A percentile compares a stretch with the other conserved stretches of the same genome.
Evolutionary conservation across 306 rosid genomes (phyloP).

Genomic region (Cucumis melo): DNA sequence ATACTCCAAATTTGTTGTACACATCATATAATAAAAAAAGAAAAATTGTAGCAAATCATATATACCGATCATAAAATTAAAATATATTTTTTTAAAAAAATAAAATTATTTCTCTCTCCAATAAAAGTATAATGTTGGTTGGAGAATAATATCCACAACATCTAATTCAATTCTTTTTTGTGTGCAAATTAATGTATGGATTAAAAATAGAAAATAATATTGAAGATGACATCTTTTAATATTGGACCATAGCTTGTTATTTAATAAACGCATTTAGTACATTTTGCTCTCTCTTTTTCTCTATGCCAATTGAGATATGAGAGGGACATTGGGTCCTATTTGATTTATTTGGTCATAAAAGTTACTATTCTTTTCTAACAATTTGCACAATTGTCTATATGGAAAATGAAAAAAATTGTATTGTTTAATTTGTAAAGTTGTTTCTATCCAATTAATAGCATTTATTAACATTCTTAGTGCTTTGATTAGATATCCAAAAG

Average conservation of each 20-base stretch:
- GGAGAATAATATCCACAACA: not conserved
- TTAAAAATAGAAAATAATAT: not conserved
- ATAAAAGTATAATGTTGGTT: not conserved
- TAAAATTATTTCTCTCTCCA: not conserved
- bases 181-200: not conserved
- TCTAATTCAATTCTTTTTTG: not conserved
- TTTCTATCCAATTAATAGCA: not conserved
- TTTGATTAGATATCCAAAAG: not conserved
- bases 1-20: no score
- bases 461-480: not conserved
- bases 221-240: not conserved
- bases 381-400: not conserved
- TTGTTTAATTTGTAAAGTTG: not conserved
- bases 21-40: no score
- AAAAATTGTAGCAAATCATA: no score
- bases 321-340: not conserved
- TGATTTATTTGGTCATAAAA: not conserved
- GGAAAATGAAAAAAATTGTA: not conserved
- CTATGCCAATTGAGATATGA: not conserved
- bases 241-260: not conserved
- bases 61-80: not conserved
- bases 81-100: no score
- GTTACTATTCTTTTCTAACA: not conserved
- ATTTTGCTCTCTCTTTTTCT: not conserved
- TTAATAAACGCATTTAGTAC: not conserved